Percentiles rank a stretch among this genome's conserved stretches.
Evolutionary conservation across 1,284 basidiomycete species (phyloP).

Genomic region (Xerocomus amazonicus): DNA sequence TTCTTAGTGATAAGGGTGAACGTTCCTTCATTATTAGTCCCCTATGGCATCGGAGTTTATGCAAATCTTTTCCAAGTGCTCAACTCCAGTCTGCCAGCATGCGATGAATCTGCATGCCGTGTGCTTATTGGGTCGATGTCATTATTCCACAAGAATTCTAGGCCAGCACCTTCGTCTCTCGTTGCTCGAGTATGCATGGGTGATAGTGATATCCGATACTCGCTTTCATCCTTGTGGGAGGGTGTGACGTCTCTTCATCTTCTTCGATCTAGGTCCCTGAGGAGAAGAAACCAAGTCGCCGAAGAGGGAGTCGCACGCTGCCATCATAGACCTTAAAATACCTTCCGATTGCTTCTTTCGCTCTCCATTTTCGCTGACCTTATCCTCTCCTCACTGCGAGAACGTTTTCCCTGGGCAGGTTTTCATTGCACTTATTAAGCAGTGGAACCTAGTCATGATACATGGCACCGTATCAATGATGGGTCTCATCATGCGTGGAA

Average conservation of each 20-base stretch:
- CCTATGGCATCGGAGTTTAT: conserved; percentile 4
- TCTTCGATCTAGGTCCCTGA: conserved; percentile 3
- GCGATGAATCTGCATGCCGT: neutral
- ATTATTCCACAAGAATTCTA: neutral
- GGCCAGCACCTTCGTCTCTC: neutral
- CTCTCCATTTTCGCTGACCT: conserved; percentile 12
- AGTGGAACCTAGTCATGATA: conserved; percentile 23
- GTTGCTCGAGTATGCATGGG: too few relatives aligned
- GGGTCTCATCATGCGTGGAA: conserved; percentile 7
- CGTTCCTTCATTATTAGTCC: neutral
- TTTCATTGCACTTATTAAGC: conserved; percentile 29
- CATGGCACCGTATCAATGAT: conserved; percentile 14
- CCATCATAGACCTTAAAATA: conserved; percentile 5
- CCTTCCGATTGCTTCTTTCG: conserved; percentile 6
- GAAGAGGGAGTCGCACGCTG: conserved; percentile 11
- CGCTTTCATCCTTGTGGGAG: conserved; percentile 5
- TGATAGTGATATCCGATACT: too few relatives aligned
- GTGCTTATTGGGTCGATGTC: neutral
- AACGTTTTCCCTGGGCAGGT: conserved; percentile 19
- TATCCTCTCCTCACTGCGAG: conserved; percentile 7
- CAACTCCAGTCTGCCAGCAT: neutral
- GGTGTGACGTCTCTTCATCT: conserved; percentile 15
- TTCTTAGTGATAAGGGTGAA: conserved; percentile 2
- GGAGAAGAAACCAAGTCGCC: conserved; percentile 18
- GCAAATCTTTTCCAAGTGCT: neutral